Conservation (phyloP, 2,329 filamentous ascomycete genomes). For the Verticillium albo-atrum region DNA sequence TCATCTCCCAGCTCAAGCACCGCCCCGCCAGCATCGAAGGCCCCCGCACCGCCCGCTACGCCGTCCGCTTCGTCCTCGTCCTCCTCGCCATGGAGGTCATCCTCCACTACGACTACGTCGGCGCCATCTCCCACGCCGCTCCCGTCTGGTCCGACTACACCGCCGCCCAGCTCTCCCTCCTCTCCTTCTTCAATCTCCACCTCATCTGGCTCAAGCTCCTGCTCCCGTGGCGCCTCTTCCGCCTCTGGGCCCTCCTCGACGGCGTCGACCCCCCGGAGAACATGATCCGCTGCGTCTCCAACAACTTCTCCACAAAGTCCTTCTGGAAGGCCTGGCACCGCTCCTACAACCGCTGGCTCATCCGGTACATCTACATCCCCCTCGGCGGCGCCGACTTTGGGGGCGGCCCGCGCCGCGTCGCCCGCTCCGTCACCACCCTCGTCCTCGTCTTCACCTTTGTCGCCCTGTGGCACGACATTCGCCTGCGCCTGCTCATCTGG, state of each 20-base stretch:
- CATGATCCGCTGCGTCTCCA: constrained; percentile 92
- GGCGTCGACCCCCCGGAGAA: constrained; percentile 95
- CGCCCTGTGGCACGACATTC: constrained; percentile 96
- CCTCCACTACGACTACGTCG: constrained; percentile 87
- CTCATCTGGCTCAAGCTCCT: constrained; percentile 97
- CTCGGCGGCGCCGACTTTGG: constrained; percentile 65
- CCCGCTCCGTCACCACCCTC: constrained; percentile 67
- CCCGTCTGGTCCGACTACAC: constrained; percentile 82
- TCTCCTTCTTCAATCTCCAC: constrained; percentile 94
- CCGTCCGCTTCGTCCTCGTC: constrained; percentile 71
- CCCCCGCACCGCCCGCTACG: constrained; percentile 74
- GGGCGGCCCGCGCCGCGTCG: constrained; percentile 37
- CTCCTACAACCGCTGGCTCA: constrained; percentile 89
- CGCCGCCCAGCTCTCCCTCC: constrained; percentile 79
- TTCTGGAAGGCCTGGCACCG: constrained; percentile 99
- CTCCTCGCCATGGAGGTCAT: constrained; percentile 88
- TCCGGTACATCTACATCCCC: constrained; percentile 91
- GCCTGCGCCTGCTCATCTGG: constrained; percentile 87
- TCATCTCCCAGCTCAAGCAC: constrained; percentile 80
- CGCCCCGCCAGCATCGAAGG: constrained; percentile 65
- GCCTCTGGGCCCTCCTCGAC: constrained; percentile 89
- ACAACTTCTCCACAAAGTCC: constrained; percentile 85
- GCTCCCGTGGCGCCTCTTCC: constrained; percentile 96
- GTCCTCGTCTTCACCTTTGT: constrained; percentile 92
- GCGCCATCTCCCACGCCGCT: constrained; percentile 79